These are phyloP conservation scores for Tilletia indica DNA, from an alignment of 1,284 basidiomycete genomes.

Conservation along the genomic window DNA sequence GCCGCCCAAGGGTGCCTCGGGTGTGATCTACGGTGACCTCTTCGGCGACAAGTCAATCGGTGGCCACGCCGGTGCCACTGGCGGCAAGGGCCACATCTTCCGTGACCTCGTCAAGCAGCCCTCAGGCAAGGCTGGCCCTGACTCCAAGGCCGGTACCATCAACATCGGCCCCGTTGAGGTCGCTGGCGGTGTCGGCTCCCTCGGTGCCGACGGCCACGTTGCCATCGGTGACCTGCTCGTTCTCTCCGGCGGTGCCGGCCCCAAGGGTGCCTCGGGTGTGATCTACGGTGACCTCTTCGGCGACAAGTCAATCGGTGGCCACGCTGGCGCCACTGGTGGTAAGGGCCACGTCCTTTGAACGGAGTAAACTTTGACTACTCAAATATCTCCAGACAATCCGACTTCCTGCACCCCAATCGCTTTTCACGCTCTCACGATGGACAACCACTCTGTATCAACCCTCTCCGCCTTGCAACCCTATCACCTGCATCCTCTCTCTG, in stretches of 20 bases:
- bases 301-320: constrained; percentile 12
- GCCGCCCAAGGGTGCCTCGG: constrained; percentile 15
- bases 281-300: constrained; percentile 17
- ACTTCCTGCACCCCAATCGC: too few species aligned
- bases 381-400: too few species aligned
- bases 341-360: constrained; percentile 4
- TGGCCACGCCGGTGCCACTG: constrained; percentile 3
- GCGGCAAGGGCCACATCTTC: constrained; percentile 4
- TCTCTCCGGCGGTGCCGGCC: constrained; percentile 13
- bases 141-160: constrained; percentile 4
- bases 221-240: constrained; percentile 15
- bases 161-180: constrained; percentile 1
- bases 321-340: neutral
- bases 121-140: constrained; percentile 10
- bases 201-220: constrained; percentile 15
- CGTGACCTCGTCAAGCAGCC: constrained; percentile 17
- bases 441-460: too few species aligned
- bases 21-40: constrained; percentile 15
- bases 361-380: too few species aligned
- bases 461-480: too few species aligned
- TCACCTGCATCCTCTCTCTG: too few species aligned
- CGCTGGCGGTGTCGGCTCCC: constrained; percentile 1
- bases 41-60: constrained; percentile 10
- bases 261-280: constrained; percentile 13
- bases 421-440: too few species aligned